Evolutionary conservation across 2,329 filamentous ascomycete genomes (phyloP), one percentile per base, ranked within the genome.

Genomic region (Lanzia echinophila): DNA sequence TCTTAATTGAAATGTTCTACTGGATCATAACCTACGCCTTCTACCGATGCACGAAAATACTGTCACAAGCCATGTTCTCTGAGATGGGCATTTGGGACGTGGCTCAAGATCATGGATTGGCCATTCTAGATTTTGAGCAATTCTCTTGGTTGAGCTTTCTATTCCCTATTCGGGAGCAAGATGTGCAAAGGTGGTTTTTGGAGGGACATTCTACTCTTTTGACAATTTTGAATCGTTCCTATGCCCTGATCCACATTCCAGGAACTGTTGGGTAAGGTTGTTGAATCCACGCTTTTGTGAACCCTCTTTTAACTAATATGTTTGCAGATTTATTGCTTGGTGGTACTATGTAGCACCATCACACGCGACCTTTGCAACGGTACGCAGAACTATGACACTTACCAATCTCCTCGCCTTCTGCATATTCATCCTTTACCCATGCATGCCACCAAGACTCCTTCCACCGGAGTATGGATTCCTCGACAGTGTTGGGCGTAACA

Each of bases 1-100:
- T 85, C 63, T 64, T 84, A 61, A 77, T 84, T 53, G 81, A 84
- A 65, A 83, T 84, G 79, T 82, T 84, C 63, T 85, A 85, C 67
- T 85, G 82, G 82, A 72, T 79, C 47, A 74, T 84, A 58, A 84
- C 65, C 2, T 67, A 68, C 43, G 61, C 64, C 1, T 64, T 64
- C 31, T 69, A 68, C 42, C 59, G 62, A 33, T 63, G 58, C 42
- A 63, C 67, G 8, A 60, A 56, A 7, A 43, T 67, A 17, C 56
- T 61, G 15, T 65, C 65, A 12, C 61, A 66, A 45, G 59, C 62
- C 20, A 61, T 69, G 8, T 68, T 73, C 50, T 70, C 69, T 24
- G 63, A 70, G 15, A 70, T 66, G 1, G 68, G 69, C 5, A 75
- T 82, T 31, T 81, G 79, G 74, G 71, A 79, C 51, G 73, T 78